Percentiles rank a stretch among this genome's conserved stretches.
Evolutionary conservation across 2,329 filamentous ascomycete genomes (phyloP).

Genomic region (Pyricularia pennisetigena): DNA sequence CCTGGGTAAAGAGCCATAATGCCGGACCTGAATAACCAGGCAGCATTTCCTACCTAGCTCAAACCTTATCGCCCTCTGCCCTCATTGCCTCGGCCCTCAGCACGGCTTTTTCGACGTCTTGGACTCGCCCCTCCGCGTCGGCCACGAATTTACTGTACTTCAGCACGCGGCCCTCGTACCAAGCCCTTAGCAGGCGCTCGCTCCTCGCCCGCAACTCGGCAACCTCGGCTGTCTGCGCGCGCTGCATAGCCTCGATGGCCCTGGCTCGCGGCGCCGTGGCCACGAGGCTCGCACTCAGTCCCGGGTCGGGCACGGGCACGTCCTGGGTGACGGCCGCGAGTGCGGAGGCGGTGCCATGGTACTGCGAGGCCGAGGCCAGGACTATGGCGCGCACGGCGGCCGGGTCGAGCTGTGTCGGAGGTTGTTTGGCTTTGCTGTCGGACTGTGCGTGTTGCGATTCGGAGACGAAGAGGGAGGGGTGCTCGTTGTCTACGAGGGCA

Average conservation of each 20-base stretch:
- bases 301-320: constrained; percentile 45
- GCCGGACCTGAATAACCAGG: background rate
- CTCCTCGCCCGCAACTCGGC: constrained; percentile 53
- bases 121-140: constrained; percentile 59
- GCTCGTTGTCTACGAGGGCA: constrained; percentile 32
- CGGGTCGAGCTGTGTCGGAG: constrained; percentile 39
- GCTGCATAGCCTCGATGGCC: constrained; percentile 48
- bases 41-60: background rate
- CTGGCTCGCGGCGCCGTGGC: constrained; percentile 50
- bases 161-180: constrained; percentile 67
- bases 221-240: constrained; percentile 52
- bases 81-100: constrained; percentile 45
- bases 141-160: constrained; percentile 59
- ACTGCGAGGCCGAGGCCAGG: constrained; percentile 45
- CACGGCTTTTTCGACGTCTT: constrained; percentile 54
- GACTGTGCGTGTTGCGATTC: constrained; percentile 15
- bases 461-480: constrained; percentile 45
- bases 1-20: background rate
- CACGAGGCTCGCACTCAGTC: constrained; percentile 45
- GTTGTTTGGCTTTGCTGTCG: constrained; percentile 22
- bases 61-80: constrained; percentile 24
- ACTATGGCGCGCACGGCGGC: constrained; percentile 44
- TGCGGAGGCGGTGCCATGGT: constrained; percentile 44
- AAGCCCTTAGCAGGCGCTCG: constrained; percentile 52
- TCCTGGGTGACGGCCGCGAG: constrained; percentile 44